Base-by-base conservation (phyloP, 2,329 filamentous ascomycete genomes). In the Hypoxylon sp. region DNA sequence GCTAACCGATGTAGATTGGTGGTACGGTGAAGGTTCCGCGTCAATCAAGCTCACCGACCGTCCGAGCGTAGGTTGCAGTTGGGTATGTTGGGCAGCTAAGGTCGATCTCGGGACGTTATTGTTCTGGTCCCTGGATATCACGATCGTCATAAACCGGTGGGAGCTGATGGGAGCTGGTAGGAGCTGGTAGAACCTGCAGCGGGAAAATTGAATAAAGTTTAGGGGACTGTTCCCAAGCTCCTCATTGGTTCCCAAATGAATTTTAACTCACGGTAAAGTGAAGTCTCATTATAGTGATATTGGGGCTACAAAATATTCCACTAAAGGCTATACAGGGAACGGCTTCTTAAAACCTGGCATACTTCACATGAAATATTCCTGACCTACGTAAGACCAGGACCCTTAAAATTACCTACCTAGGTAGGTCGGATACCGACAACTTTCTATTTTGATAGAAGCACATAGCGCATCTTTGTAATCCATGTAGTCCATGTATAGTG, bases 71-170 rank as follows among this genome's bases (percentile, higher is more conserved):
- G 30, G 60, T 45, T 41, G 37, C 37, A 41, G 16, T 41, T 41
- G 37, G 37, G 37, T 41, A 41, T 21, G 43, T 29, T 25, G 27
- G 46, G 23, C 27, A 29, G 45, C 16, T 45, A 41, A 47, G 64
- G 61, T 63, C 54, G 48, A 52, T 63, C 60, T 63, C 52, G 60
- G 53, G 46, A 47, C 21, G 53, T 43, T 51, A 43, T 32, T 46
- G 16, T 12, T 27, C 25, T 27, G 62, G 62, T 65, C 37, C 62
- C 48, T 58, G 43, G 63, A 66, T 69, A 69, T 69, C 66, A 69
- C 66, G 66, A 69, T 69, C 67, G 67, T 63, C 67, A 52, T 41
- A 41, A 43, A 16, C 39, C 32, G 50, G 52, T 34, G 6, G 39
- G 25, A 37, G 6, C n/a, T n/a, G n/a, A 6, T 6, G 6, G 25